Percentiles rank a stretch among this genome's conserved stretches.
These are phyloP conservation scores for Rhizopogon hawkerae DNA, from an alignment of 1,284 basidiomycete species.

Conservation along the genomic window DNA sequence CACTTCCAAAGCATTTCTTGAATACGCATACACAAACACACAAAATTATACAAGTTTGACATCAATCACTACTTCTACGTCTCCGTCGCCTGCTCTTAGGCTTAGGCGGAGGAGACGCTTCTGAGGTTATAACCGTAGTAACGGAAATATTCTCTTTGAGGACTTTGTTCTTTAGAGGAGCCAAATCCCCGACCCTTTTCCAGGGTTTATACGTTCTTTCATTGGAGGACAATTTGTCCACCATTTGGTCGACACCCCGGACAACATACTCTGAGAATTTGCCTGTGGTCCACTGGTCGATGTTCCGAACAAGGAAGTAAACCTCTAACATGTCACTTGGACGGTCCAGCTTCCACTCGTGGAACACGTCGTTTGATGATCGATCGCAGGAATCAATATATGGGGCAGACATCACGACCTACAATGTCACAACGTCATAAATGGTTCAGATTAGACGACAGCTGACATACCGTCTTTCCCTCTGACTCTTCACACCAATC, in stretches of 20 bases:
- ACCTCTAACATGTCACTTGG: constrained; percentile 41
- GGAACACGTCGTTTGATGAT: constrained; percentile 25
- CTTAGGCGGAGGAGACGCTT: constrained; percentile 20
- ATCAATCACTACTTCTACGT: constrained; percentile 23
- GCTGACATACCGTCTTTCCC: constrained; percentile 26
- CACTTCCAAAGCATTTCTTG: constrained; percentile 6
- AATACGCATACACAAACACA: background rate
- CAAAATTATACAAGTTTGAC: background rate
- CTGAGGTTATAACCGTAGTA: constrained; percentile 19
- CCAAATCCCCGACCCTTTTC: constrained; percentile 36
- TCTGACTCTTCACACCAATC: constrained; percentile 41
- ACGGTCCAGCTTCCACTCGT: constrained; percentile 41
- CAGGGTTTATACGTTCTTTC: constrained; percentile 35
- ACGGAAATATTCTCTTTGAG: constrained; percentile 27
- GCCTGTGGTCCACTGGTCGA: constrained; percentile 43
- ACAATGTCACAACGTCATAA: background rate
- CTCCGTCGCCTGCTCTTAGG: constrained; percentile 21
- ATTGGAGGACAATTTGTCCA: constrained; percentile 27
- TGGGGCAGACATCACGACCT: constrained; percentile 45
- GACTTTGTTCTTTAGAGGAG: constrained; percentile 17
- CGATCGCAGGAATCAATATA: constrained; percentile 28
- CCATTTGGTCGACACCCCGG: constrained; percentile 32
- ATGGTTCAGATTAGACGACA: background rate
- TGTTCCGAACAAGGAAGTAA: constrained; percentile 46
- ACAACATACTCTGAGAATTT: constrained; percentile 34